Base-by-base conservation (phyloP, 108 stramenopile genomes). In the Nitzschia inconspicua region DNA sequence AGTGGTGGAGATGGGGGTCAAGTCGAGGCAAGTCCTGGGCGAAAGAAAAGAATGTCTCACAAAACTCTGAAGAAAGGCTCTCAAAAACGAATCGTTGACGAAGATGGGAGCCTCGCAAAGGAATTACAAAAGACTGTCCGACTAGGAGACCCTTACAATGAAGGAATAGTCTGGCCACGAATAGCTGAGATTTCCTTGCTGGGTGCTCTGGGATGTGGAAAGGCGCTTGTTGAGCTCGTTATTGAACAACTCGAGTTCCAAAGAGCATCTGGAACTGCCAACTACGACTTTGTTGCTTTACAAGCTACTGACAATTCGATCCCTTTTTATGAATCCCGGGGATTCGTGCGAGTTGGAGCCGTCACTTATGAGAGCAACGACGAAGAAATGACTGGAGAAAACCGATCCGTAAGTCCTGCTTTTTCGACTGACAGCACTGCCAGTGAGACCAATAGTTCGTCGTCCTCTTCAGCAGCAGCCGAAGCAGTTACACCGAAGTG, bases 241-340 rank as follows among this genome's bases (percentile, higher is more conserved):
- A 76, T 96, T 60, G 95, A 96, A 47, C 77, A 81, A 53, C 65
- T 96, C 9, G 90, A 91, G 60, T 49, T 77, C 29, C 58, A 78
- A 53, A 72, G 63, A 30, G 63, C 86, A 28, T 68, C 75, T 7
- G 62, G 67, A 0, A 41, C 66, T 42, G 72, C 68, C 37, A 87
- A 93, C 39, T 96, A 93, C 65, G 86, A 96, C 52, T 96, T 87
- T 66, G 58, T 90, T 8, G 86, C 86, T 2, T 52, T 96, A 53
- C 92, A 93, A 63, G 91, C 95, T 16, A 96, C 95, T 7, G 86
- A 93, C 22, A 91, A 90, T 47, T 88, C 90, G 4, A 85, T 96
- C 48, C 76, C 86, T 13, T 96, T 95, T 64, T 96, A 96, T 53
- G 95, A 96, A 68, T 76, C 78, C 3, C 67, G 88, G 49, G 95